Conservation (phyloP, 2,329 filamentous ascomycete species). For the Fusarium sp. region DNA sequence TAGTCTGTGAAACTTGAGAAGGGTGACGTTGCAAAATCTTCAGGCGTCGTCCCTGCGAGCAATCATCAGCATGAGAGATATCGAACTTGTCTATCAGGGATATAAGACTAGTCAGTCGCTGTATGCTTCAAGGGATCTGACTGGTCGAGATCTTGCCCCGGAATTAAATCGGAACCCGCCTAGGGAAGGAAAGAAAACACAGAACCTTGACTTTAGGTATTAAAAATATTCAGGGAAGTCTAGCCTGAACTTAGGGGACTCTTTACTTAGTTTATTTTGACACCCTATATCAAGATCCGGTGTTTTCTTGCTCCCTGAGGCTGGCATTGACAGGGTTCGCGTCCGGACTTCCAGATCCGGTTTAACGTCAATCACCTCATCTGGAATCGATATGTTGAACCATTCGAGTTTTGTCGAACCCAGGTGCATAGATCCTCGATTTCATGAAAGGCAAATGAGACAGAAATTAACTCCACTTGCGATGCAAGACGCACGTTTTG, state of each 20-base stretch:
- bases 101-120: background rate
- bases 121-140: background rate
- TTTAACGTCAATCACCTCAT: background rate
- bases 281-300: too few relatives aligned
- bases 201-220: too few relatives aligned
- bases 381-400: too few relatives aligned
- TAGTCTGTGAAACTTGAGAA: fast-evolving
- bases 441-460: too few relatives aligned
- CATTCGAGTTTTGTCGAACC: too few relatives aligned
- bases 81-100: background rate
- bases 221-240: too few relatives aligned
- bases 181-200: too few relatives aligned
- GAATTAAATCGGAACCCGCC: background rate
- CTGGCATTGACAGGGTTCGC: background rate
- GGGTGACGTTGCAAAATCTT: background rate
- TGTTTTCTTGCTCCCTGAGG: too few relatives aligned
- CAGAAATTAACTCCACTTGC: background rate
- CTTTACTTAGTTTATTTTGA: too few relatives aligned
- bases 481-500: background rate
- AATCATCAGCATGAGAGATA: background rate
- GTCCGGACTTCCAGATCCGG: background rate
- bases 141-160: background rate
- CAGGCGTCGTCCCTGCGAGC: background rate
- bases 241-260: too few relatives aligned
- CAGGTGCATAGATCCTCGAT: too few relatives aligned